Evolutionary conservation across 2,329 filamentous ascomycete species (phyloP), one percentile per base, ranked within the genome.

Genomic region (Exophiala alcalophila): DNA sequence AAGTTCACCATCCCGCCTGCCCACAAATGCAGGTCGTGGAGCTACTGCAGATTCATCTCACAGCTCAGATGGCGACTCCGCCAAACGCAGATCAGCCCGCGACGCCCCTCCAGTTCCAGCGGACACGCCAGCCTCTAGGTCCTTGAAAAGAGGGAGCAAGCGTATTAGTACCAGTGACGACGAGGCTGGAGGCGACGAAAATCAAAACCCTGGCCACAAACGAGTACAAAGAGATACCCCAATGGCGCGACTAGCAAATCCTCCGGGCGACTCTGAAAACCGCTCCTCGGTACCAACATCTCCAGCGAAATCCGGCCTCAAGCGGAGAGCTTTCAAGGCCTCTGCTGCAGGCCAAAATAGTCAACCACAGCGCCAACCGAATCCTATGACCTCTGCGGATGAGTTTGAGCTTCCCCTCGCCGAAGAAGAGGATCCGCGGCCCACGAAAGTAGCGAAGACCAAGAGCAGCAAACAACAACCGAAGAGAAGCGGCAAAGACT

Each of bases 381-480:
- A 36, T n/a, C 4, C 6, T n/a, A 11, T 11, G 11, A 12, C 33
- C 10, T 6, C 21, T 5, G 19, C 28, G n/a, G 37, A 29, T 23
- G 31, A 45, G 10, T 51, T 42, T 28, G 44, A 51, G 21, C 20
- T 51, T 5, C 49, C 49, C 4, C 16, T 19, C 19, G 21, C 9
- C n/a, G 29, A 31, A 20, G 33, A 39, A 7, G 44, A 48, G n/a
- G 16, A 15, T 10, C 5, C 28, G 16, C 28, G 15, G 10, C 30
- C 30, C 8, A 25, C 24, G 15, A 51, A 51, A 34, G 44, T 31
- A 14, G 27, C 34, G 5, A 51, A 48, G 37, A 39, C 30, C 23
- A 31, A 41, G n/a, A 27, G 10, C 11, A 23, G 16, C 1, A 47
- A 40, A 20, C 27, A 32, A 5, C 11, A 23, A 12, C n/a, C 14